Conservation (phyloP, 352 stramenopile species). For the Phytophthora idaei region DNA sequence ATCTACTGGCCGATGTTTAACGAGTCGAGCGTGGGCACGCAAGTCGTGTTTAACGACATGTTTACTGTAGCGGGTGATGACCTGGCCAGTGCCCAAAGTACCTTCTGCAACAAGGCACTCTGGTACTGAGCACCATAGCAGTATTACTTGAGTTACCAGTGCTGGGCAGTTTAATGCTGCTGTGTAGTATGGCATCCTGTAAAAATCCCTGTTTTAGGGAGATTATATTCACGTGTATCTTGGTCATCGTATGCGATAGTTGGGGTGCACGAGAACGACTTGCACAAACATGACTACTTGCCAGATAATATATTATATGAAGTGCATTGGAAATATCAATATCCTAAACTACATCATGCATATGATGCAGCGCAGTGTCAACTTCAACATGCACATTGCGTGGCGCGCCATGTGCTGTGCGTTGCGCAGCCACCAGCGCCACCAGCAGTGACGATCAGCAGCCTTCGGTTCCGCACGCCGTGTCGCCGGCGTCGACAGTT, state of each 20-base stretch:
- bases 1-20: slow-evolving; percentile 33
- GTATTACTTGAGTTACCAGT: too few relatives aligned
- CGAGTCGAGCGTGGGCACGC: slow-evolving; percentile 9
- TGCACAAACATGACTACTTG: too few relatives aligned
- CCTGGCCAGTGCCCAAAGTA: slow-evolving; percentile 23
- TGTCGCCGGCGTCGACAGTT: slow-evolving; percentile 7
- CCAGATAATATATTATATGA: too few relatives aligned
- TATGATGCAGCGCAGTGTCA: background rate
- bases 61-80: slow-evolving; percentile 25
- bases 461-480: background rate
- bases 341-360: too few relatives aligned
- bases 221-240: too few relatives aligned
- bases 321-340: too few relatives aligned
- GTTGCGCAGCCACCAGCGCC: slow-evolving; percentile 7
- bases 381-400: slow-evolving; percentile 21
- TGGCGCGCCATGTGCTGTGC: slow-evolving; percentile 17
- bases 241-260: too few relatives aligned
- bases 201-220: too few relatives aligned
- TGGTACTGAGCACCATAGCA: slow-evolving; percentile 25
- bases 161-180: too few relatives aligned
- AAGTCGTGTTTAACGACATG: slow-evolving; percentile 36
- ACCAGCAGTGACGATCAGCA: background rate
- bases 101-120: slow-evolving; percentile 36
- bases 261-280: too few relatives aligned
- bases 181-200: too few relatives aligned